Conservation (phyloP, 805 yeast genomes). For the Wickerhamomyces pijperi region DNA sequence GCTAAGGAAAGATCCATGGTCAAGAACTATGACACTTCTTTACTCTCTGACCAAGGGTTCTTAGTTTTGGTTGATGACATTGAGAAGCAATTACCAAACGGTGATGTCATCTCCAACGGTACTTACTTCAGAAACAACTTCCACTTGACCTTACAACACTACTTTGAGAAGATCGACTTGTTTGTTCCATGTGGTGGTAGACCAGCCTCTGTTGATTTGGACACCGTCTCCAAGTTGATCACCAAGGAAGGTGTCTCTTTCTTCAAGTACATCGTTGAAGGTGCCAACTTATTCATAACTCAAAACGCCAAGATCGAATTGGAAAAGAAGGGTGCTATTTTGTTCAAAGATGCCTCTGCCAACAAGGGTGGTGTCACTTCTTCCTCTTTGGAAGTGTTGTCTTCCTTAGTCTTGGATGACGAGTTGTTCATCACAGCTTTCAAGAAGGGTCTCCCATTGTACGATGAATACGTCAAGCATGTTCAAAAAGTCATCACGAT, state of each 20-base stretch:
- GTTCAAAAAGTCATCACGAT: slow-evolving; percentile 66
- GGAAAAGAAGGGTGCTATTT: slow-evolving; percentile 77
- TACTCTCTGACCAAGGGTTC: slow-evolving; percentile 68
- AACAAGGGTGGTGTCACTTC: slow-evolving; percentile 99
- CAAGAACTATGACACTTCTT: slow-evolving; percentile 51
- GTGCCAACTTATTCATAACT: slow-evolving; percentile 92
- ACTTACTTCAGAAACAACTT: slow-evolving; percentile 82
- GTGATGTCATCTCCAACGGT: slow-evolving; percentile 68
- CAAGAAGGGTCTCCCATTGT: slow-evolving; percentile 63
- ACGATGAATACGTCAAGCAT: slow-evolving; percentile 70
- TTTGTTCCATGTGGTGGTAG: slow-evolving; percentile 99
- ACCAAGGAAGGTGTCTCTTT: slow-evolving; percentile 63
- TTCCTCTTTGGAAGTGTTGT: slow-evolving; percentile 88
- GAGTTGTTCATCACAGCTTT: slow-evolving; percentile 67
- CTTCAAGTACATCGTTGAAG: slow-evolving; percentile 89
- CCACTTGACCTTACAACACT: slow-evolving; percentile 65
- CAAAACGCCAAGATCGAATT: slow-evolving; percentile 84
- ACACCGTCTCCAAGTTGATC: slow-evolving; percentile 63
- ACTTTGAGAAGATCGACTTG: slow-evolving; percentile 57
- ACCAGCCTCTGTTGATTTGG: slow-evolving; percentile 88
- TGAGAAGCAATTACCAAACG: slow-evolving; percentile 66
- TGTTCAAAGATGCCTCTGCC: slow-evolving; percentile 93
- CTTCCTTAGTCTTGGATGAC: slow-evolving; percentile 87
- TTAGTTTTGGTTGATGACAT: slow-evolving; percentile 77
- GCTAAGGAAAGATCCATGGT: slow-evolving; percentile 74